Conservation (phyloP, 345 rosid genomes). For the Populus alba region DNA sequence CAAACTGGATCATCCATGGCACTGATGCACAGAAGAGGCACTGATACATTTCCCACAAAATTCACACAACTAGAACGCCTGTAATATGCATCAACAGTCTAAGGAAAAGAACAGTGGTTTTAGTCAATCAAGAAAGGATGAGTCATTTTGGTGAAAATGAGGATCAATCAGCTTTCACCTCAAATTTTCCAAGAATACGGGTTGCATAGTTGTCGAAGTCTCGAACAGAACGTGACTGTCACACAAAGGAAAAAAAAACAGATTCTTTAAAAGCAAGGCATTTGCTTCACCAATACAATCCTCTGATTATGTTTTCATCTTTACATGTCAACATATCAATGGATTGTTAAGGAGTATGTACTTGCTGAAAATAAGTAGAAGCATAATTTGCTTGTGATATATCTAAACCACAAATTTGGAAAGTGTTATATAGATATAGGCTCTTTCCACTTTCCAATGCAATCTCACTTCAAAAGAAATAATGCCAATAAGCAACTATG, state of each 20-base stretch:
- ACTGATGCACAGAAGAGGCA: slow-evolving; percentile 40
- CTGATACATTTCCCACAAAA: slow-evolving; percentile 31
- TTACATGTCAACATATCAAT: background rate
- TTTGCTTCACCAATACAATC: background rate
- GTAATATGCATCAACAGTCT: slow-evolving; percentile 42
- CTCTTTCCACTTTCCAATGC: background rate
- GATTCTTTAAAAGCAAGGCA: background rate
- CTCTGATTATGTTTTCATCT: background rate
- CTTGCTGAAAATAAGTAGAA: background rate
- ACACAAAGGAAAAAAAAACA: slow-evolving; percentile 6
- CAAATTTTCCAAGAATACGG: slow-evolving; percentile 34
- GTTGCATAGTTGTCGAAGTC: slow-evolving; percentile 35
- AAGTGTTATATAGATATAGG: too few relatives aligned
- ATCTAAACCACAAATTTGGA: too few relatives aligned
- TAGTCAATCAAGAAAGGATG: background rate
- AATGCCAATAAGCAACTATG: too few relatives aligned
- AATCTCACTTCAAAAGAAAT: background rate
- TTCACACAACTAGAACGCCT: slow-evolving; percentile 28
- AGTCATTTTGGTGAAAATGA: background rate
- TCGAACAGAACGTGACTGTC: slow-evolving; percentile 33
- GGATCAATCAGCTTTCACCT: slow-evolving; percentile 23
- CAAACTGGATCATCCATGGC: slow-evolving; percentile 46
- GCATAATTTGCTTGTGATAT: too few relatives aligned
- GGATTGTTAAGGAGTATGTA: background rate
- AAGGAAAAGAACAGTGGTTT: slow-evolving; percentile 10